Conservation (phyloP, 371 early-diverging fungal species). For the Gilbertella persicaria region DNA sequence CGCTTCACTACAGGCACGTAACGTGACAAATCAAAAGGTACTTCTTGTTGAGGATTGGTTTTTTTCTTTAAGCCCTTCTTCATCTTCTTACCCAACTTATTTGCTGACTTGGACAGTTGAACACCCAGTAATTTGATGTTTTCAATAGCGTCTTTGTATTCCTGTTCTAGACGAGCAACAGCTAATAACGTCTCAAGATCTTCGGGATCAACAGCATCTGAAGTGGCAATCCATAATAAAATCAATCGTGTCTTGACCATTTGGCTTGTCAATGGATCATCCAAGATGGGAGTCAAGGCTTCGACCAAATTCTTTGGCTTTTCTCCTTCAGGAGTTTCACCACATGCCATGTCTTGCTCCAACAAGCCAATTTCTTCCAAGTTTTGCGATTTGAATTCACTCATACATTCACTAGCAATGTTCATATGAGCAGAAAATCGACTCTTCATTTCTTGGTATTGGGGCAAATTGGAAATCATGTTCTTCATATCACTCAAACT, state of each 20-base stretch:
- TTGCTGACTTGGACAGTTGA: constrained; percentile 50
- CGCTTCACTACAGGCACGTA: constrained; percentile 70
- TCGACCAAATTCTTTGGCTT: constrained; percentile 73
- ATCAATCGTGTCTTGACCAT: constrained; percentile 86
- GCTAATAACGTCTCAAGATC: constrained; percentile 71
- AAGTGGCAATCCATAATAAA: constrained; percentile 82
- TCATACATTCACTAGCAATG: constrained; percentile 88
- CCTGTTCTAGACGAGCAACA: constrained; percentile 73
- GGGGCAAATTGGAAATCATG: constrained; percentile 86
- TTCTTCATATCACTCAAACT: constrained; percentile 87
- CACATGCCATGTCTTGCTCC: constrained; percentile 90
- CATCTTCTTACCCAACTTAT: constrained; percentile 39
- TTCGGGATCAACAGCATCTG: constrained; percentile 62
- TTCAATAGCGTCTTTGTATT: constrained; percentile 76
- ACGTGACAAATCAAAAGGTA: constrained; percentile 68
- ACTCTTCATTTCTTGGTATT: constrained; percentile 90
- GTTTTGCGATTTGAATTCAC: constrained; percentile 71
- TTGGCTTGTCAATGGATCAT: constrained; percentile 67
- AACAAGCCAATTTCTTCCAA: constrained; percentile 73
- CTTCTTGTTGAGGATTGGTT: constrained; percentile 51
- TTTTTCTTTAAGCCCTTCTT: constrained; percentile 47
- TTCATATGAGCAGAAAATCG: constrained; percentile 93
- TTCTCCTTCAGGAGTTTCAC: constrained; percentile 83
- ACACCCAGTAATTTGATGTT: constrained; percentile 77
- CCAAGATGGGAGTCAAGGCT: constrained; percentile 82